Evolutionary conservation across 805 yeast genomes (phyloP), one percentile per base, ranked within the genome.

Genomic region (Hanseniaspora singularis): DNA sequence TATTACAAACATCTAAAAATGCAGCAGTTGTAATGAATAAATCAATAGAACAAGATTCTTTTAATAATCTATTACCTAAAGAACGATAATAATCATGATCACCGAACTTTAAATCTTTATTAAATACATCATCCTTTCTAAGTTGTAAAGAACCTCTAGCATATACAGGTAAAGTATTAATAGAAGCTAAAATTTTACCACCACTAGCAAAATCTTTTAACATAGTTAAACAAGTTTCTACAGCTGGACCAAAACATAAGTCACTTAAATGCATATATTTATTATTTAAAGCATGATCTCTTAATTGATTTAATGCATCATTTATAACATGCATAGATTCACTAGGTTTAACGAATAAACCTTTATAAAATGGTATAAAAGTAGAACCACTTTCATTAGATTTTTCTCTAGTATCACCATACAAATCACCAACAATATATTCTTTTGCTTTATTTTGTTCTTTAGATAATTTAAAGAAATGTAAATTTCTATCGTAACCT

Each of bases 191-290:
- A 28, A 89, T 77, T 54, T 88, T 83, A 50, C 97, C 98, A 51
- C 92, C 92, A 3, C 55, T 55, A 6, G 67, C 60, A 28, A 70
- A 71, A 19, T 65, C 62, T 37, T 70, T 70, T 23, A 87, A 65
- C 6, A 86, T 78, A 44, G 73, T 57, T 54, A 70, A 64, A 0
- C 94, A 89, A 2, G 80, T 76, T 47, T 77, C 68, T 28, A 86
- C 62, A 0, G 94, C 96, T 3, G 84, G 74, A 0, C 96, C 94
- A 57, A 74, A 81, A 24, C 86, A 78, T 0, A 85, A 79, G 53
- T 81, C 88, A 34, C 33, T 28, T 18, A 42, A 23, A 26, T 42
- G 46, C 39, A 57, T 56, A 40, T 62, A 62, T 11, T 70, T 52
- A 22, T 63, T 66, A 47, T 79, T 85, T 4, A 15, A 12, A 32